Percentiles rank a stretch among this genome's conserved stretches.
Evolutionary conservation across 2,329 filamentous ascomycete species (phyloP).

Genomic region (Fusarium nurragi): DNA sequence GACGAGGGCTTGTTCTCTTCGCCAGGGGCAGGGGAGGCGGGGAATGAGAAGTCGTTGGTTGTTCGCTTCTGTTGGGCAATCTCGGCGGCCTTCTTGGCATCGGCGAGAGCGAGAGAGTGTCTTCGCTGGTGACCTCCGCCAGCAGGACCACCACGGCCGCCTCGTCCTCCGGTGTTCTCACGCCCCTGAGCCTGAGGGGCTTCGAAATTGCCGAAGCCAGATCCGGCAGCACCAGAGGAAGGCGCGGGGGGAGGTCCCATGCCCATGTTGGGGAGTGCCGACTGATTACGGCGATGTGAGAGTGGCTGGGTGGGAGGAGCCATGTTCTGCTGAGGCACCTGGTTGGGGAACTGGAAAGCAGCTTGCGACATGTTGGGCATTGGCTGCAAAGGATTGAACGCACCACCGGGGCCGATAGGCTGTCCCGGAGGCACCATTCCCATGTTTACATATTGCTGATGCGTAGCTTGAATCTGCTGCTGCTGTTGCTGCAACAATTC

Average conservation of each 20-base stretch:
- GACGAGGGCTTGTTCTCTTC: constrained; percentile 55
- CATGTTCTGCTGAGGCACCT: constrained; percentile 79
- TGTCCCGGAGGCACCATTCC: constrained; percentile 91
- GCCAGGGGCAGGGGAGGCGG: constrained; percentile 69
- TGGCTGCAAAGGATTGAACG: constrained; percentile 81
- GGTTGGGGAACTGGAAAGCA: constrained; percentile 88
- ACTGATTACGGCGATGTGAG: constrained; percentile 97
- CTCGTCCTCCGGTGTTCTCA: constrained; percentile 62
- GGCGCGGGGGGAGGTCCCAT: constrained; percentile 91
- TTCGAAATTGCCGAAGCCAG: constrained; percentile 81
- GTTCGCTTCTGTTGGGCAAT: constrained; percentile 96
- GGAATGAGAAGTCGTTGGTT: constrained; percentile 94
- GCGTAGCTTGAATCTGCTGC: constrained; percentile 94
- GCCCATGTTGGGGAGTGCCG: constrained; percentile 90
- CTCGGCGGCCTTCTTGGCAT: constrained; percentile 98
- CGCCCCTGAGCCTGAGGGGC: constrained; percentile 56
- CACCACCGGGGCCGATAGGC: constrained; percentile 71
- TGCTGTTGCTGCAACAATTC: constrained; percentile 97
- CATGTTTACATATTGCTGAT: constrained; percentile 98
- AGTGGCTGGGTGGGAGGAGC: constrained; percentile 79
- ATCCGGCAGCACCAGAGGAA: constrained; percentile 86
- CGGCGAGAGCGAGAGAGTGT: constrained; percentile 92
- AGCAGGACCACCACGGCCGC: constrained; percentile 73
- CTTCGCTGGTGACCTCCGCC: constrained; percentile 87
- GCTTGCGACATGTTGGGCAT: constrained; percentile 83